Evolutionary conservation across 169 alveolate genomes (phyloP).

Genomic region (Plasmodium sp.): DNA sequence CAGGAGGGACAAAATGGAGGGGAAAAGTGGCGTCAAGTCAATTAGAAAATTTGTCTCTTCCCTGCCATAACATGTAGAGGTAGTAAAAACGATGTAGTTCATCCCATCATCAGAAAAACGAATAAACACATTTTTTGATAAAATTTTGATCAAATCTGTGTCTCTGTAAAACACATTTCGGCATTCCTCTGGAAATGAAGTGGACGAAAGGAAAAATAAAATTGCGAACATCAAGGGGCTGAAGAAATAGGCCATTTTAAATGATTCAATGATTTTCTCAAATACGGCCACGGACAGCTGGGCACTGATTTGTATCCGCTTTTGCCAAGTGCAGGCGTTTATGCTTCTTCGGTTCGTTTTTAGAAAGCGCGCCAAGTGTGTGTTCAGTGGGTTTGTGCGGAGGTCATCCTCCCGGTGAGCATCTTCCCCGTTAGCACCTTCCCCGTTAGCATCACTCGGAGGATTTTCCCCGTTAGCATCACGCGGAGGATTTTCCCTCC

Average conservation of each 20-base stretch:
- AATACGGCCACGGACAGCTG: not conserved
- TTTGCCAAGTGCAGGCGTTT: not conserved
- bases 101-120: slow-evolving; percentile 19
- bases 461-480: not conserved
- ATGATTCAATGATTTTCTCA: slow-evolving; percentile 53
- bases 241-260: slow-evolving; percentile 34
- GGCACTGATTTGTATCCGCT: not conserved
- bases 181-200: slow-evolving; percentile 34
- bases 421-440: not conserved
- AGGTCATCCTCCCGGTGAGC: not conserved
- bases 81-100: slow-evolving; percentile 33
- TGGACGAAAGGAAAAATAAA: slow-evolving; percentile 60
- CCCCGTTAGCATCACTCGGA: too few species aligned
- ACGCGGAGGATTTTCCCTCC: not conserved
- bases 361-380: not conserved
- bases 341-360: slow-evolving; percentile 27
- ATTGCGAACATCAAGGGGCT: slow-evolving; percentile 40
- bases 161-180: slow-evolving; percentile 12
- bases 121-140: slow-evolving; percentile 34
- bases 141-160: slow-evolving; percentile 30
- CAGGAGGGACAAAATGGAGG: slow-evolving; percentile 35
- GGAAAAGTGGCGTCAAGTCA: slow-evolving; percentile 28
- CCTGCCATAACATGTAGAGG: slow-evolving; percentile 25
- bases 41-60: slow-evolving; percentile 12
- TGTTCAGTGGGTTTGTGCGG: not conserved